Evolutionary conservation across 306 rosid genomes (phyloP), one percentile per base, ranked within the genome.

Genomic region (Vigna mungo): DNA sequence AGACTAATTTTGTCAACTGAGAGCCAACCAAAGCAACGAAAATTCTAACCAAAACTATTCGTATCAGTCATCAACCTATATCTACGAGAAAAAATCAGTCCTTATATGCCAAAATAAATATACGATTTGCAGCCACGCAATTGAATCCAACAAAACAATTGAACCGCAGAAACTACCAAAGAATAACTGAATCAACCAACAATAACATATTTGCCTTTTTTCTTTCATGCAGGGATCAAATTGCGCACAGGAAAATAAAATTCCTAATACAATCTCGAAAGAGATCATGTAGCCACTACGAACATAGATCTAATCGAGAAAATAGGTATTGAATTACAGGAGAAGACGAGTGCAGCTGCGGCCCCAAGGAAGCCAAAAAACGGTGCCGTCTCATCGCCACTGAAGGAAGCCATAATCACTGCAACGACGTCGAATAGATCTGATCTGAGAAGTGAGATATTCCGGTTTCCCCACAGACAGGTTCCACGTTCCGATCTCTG

Each of bases 371-470:
- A 91, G 86, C 97, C 97, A 68, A 91, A 91, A 77, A 91, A 91
- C 47, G 97, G 97, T 25, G 97, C 97, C 71, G 97, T 91, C 76
- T 91, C 97, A 88, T 91, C 97, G 89, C 97, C 97, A 84, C 94
- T 85, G 83, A 91, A 91, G 9, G 83, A 56, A 81, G 91, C 76
- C 97, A 91, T 91, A 55, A 20, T 44, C 20, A 37, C 85, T 63
- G 72, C 48, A 68, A 70, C 80, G 71, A 78, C 44, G 85, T 58
- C 54, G 81, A 12, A 27, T 43, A 72, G 88, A 89, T 89, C 91
- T 66, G 81, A 58, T 87, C 90, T 85, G 76, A 62, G 56, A 18
- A 47, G 0, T 5, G 17, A 44, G 70, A 77, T 63, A 5, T 64
- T 71, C 21, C 21, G 51, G 27, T 76, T 37, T 44, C 39, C 43